Evolutionary conservation across 768 basidiomycete genomes (phyloP).

Genomic region (Sutorius australiensis): DNA sequence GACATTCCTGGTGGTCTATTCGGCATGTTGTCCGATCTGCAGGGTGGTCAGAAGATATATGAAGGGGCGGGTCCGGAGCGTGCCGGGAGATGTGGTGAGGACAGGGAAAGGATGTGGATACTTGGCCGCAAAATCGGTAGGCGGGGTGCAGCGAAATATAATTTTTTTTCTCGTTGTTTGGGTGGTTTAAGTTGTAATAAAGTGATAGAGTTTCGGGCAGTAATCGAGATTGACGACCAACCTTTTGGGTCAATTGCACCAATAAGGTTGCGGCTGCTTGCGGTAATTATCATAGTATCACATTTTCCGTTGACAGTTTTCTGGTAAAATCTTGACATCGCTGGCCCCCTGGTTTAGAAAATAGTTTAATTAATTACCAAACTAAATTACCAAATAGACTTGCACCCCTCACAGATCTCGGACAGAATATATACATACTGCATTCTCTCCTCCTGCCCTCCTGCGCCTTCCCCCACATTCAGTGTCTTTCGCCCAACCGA

Average conservation of each 20-base stretch:
- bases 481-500: conserved; percentile 7
- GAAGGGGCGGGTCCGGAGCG: conserved; percentile 19
- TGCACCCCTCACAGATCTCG: conserved; percentile 29
- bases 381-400: conserved; percentile 29
- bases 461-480: conserved; percentile 11
- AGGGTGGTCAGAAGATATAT: conserved; percentile 4
- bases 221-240: conserved; percentile 43
- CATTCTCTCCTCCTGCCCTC: conserved; percentile 17
- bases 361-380: conserved; percentile 39
- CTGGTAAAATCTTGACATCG: conserved; percentile 25
- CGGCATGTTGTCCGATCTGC: conserved; percentile 21
- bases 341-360: conserved; percentile 23
- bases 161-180: conserved; percentile 6
- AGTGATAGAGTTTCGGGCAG: conserved; percentile 47
- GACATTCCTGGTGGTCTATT: conserved; percentile 14
- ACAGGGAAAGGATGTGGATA: neutral
- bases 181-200: conserved; percentile 47
- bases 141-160: neutral
- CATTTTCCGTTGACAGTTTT: conserved; percentile 26
- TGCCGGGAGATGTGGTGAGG: conserved; percentile 3
- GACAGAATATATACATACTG: conserved; percentile 29
- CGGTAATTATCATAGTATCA: conserved; percentile 25
- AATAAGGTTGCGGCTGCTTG: conserved; percentile 33
- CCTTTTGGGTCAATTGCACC: conserved; percentile 38
- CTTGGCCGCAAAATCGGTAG: neutral